Evolutionary conservation across 208 protist species (phyloP).

Genomic region (Trichomonas tenax): DNA sequence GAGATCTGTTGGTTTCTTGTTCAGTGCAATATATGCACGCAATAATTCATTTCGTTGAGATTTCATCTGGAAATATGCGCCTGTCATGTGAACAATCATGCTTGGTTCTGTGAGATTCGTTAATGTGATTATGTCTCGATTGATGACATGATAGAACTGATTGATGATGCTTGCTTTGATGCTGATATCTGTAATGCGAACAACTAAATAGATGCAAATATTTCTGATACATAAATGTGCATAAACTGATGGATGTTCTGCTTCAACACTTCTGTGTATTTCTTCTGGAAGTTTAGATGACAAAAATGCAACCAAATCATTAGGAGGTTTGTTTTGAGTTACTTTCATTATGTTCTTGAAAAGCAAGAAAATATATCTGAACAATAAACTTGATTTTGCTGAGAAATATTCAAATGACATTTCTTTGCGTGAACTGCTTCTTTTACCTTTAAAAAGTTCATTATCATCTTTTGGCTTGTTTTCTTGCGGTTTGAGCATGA

Average conservation of each 20-base stretch:
- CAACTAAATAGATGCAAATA: background rate
- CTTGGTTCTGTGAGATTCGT: background rate
- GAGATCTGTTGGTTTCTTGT: background rate
- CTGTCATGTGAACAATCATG: background rate
- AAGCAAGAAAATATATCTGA: background rate
- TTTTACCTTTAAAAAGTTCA: background rate
- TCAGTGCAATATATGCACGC: background rate
- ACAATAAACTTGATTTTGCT: background rate
- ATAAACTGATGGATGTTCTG: background rate
- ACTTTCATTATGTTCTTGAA: background rate
- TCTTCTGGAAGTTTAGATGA: background rate
- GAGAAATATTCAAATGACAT: background rate
- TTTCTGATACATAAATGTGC: background rate
- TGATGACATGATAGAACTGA: background rate
- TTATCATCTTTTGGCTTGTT: background rate
- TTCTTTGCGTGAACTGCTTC: background rate
- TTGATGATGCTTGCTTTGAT: background rate
- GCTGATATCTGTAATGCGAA: background rate
- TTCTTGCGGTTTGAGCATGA: background rate
- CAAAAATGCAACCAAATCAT: background rate
- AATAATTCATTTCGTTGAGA: background rate
- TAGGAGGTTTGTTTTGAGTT: background rate
- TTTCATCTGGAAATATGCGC: background rate
- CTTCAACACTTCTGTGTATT: background rate
- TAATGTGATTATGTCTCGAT: background rate